A percentile compares a stretch with the other conserved stretches of the same genome.
These are phyloP conservation scores for Dictyostelium brefeldianum DNA, from an alignment of 78 protist species.

Conservation along the genomic window DNA sequence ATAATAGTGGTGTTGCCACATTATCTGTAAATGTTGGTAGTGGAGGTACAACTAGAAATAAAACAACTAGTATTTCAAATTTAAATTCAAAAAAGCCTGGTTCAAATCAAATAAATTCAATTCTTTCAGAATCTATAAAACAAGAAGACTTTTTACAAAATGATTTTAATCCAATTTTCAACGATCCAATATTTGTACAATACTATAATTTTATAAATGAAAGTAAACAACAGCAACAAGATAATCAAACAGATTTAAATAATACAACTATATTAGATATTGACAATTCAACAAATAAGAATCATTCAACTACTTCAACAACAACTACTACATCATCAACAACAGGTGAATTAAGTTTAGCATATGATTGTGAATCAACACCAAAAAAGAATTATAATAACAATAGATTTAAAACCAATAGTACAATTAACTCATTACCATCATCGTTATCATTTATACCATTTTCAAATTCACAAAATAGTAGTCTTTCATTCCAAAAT, in stretches of 20 bases:
- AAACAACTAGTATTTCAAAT: not conserved
- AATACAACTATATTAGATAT: not conserved
- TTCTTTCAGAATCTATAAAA: slow-evolving; percentile 7
- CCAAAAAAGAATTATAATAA: slow-evolving; percentile 8
- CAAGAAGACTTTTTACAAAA: not conserved
- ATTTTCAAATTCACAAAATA: not conserved
- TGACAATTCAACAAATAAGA: not conserved
- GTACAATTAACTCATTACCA: slow-evolving; percentile 19
- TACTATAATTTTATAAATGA: not conserved
- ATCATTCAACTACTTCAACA: not conserved
- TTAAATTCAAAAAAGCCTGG: not conserved
- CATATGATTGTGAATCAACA: slow-evolving; percentile 13
- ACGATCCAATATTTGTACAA: slow-evolving; percentile 31
- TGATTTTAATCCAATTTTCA: not conserved
- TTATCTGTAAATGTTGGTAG: not conserved
- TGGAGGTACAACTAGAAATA: not conserved
- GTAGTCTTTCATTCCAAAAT: not conserved
- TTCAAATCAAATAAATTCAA: not conserved
- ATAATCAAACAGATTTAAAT: not conserved
- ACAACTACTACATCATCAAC: not conserved
- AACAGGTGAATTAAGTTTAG: not conserved
- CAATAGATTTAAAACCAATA: not conserved
- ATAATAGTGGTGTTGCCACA: slow-evolving; percentile 18
- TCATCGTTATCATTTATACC: slow-evolving; percentile 3
- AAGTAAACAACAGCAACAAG: not conserved